Evolutionary conservation across 1,139 yeast species (phyloP).

Genomic region (Blastobotrys arbuscula): DNA sequence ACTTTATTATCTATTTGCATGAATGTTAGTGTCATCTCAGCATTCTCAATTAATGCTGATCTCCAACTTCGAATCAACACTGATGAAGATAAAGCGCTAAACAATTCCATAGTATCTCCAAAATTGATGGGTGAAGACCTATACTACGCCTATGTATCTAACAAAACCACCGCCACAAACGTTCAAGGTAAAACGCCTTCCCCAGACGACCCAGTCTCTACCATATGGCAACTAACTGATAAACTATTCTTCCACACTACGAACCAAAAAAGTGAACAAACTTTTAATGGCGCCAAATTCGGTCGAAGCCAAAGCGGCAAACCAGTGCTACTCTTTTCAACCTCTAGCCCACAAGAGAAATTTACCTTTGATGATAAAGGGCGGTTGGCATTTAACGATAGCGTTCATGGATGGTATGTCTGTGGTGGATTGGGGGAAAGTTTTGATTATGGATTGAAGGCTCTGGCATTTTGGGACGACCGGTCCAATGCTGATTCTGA

Average conservation of each 20-base stretch:
- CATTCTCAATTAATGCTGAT: not conserved
- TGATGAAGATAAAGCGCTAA: not conserved
- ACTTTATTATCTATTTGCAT: not conserved
- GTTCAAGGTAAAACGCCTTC: not conserved
- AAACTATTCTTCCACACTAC: not conserved
- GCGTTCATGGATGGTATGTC: constrained; percentile 7
- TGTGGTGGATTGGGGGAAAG: constrained; percentile 5
- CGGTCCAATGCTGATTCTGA: not conserved
- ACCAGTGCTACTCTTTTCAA: not conserved
- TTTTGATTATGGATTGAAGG: not conserved
- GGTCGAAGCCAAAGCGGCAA: not conserved
- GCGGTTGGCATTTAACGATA: not conserved
- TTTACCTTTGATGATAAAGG: constrained; percentile 4
- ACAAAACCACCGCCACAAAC: not conserved
- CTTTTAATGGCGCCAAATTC: not conserved
- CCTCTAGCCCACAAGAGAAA: not conserved
- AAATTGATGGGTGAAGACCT: not conserved
- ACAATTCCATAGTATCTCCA: not conserved
- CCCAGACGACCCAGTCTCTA: not conserved
- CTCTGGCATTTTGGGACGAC: constrained; percentile 4
- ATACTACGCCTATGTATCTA: not conserved
- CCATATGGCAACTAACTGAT: not conserved
- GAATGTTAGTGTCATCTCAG: not conserved
- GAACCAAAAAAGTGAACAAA: not conserved
- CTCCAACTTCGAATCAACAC: not conserved